Percentiles rank a stretch among this genome's conserved stretches.
These are phyloP conservation scores for Halophytophthora batemanensis DNA, from an alignment of 352 stramenopile species.

Conservation along the genomic window DNA sequence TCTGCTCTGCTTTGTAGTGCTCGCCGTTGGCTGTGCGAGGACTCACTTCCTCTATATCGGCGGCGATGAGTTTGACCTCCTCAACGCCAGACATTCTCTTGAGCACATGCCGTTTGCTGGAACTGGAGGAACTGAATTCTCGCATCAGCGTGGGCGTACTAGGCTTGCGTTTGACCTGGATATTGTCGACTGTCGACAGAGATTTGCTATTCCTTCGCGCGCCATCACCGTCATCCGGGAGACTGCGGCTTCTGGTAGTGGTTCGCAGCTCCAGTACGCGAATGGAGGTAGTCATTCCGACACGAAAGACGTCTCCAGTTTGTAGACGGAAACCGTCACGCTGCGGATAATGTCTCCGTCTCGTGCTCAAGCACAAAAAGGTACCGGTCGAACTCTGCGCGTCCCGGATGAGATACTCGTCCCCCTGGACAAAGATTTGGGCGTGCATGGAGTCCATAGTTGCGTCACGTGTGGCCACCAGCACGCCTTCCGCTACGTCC, in stretches of 20 bases:
- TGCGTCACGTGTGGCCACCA: conserved; percentile 51
- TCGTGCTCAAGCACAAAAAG: conserved; percentile 72
- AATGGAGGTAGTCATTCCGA: conserved; percentile 41
- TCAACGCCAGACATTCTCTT: conserved; percentile 20
- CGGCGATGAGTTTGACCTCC: conserved; percentile 17
- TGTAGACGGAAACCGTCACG: conserved; percentile 65
- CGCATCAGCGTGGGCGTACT: not conserved
- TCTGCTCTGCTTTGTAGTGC: not conserved
- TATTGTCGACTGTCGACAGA: not conserved
- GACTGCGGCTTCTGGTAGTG: not conserved
- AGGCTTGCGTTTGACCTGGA: conserved; percentile 4
- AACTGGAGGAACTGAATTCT: too few species aligned
- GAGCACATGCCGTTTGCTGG: not conserved
- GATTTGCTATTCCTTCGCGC: not conserved
- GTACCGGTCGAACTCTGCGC: conserved; percentile 42
- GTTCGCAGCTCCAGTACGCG: conserved; percentile 29
- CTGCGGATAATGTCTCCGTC: conserved; percentile 61
- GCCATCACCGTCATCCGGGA: not conserved
- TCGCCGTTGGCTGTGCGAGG: conserved; percentile 9
- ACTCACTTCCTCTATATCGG: conserved; percentile 23
- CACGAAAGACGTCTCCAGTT: conserved; percentile 41
- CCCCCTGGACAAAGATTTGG: conserved; percentile 48
- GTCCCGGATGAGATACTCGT: conserved; percentile 66
- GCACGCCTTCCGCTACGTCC: conserved; percentile 43
- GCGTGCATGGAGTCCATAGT: conserved; percentile 69